A percentile compares a stretch with the other conserved stretches of the same genome.
Conservation (phyloP, 2,329 filamentous ascomycete species). For the Fusarium zealandicum region DNA sequence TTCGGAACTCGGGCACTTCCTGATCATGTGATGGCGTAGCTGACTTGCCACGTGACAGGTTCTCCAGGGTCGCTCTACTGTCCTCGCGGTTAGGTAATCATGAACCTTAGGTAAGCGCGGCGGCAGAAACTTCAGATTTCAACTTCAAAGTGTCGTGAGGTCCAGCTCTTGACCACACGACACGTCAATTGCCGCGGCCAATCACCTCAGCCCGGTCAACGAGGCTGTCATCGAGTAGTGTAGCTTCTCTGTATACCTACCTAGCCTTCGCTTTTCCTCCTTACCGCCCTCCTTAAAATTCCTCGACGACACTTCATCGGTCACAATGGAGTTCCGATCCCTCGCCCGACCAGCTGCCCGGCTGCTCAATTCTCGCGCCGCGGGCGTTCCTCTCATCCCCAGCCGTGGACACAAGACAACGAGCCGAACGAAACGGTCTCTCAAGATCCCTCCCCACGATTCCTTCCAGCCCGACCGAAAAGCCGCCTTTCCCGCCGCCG, state of each 20-base stretch:
- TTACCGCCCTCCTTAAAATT: not conserved
- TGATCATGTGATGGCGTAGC: constrained; percentile 15
- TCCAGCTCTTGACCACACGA: constrained; percentile 30
- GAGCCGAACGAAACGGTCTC: constrained; percentile 61
- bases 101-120: constrained; percentile 23
- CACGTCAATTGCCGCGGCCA: constrained; percentile 37
- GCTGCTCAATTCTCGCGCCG: constrained; percentile 42
- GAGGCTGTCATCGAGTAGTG: constrained; percentile 16
- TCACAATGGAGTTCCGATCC: constrained; percentile 47
- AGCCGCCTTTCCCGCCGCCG: constrained; percentile 42
- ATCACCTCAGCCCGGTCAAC: constrained; percentile 29
- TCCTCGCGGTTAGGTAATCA: not conserved
- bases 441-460: constrained; percentile 67
- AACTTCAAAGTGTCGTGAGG: constrained; percentile 27
- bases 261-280: not conserved
- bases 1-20: no score
- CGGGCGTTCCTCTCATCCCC: constrained; percentile 37
- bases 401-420: constrained; percentile 59
- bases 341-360: constrained; percentile 47
- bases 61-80: rapidly evolving
- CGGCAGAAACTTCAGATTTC: constrained; percentile 41
- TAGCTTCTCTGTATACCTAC: not conserved
- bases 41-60: constrained; percentile 6
- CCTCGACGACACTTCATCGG: constrained; percentile 14
- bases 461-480: constrained; percentile 60